Conservation (phyloP, 306 rosid genomes). For the Lablab purpureus region DNA sequence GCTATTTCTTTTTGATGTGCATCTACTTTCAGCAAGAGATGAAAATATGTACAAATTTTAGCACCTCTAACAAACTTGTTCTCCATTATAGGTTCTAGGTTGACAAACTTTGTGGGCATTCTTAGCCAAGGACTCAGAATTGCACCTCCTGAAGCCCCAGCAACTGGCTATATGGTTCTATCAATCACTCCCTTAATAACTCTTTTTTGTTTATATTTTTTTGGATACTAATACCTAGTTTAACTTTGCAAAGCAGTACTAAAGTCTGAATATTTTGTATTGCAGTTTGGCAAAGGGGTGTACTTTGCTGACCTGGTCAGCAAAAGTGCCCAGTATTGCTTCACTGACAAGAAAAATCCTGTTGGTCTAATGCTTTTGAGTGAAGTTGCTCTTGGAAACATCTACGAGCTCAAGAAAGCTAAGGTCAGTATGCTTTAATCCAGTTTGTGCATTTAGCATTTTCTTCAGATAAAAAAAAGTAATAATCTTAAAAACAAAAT, state of each 20-base stretch:
- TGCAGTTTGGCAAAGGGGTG: slow-evolving; percentile 96
- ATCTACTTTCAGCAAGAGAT: slow-evolving; percentile 16
- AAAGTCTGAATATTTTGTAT: slow-evolving; percentile 44
- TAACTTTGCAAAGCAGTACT: slow-evolving; percentile 23
- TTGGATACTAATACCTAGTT: background rate
- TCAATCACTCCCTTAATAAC: slow-evolving; percentile 21
- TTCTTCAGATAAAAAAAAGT: background rate
- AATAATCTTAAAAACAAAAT: background rate
- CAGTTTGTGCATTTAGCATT: slow-evolving; percentile 32
- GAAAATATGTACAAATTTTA: slow-evolving; percentile 21
- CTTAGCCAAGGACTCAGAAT: slow-evolving; percentile 97
- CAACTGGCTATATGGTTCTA: slow-evolving; percentile 95
- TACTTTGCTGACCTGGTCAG: slow-evolving; percentile 96
- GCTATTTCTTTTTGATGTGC: slow-evolving; percentile 36
- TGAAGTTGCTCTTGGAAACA: slow-evolving; percentile 92
- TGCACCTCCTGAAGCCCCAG: slow-evolving; percentile 99
- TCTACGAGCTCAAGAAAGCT: slow-evolving; percentile 87
- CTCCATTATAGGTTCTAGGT: slow-evolving; percentile 74
- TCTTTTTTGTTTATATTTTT: slow-evolving; percentile 16
- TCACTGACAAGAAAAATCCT: slow-evolving; percentile 86
- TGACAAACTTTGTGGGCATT: slow-evolving; percentile 94
- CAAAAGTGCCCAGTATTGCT: slow-evolving; percentile 99
- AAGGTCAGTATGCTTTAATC: slow-evolving; percentile 58
- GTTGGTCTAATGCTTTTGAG: slow-evolving; percentile 91
- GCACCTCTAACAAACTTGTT: slow-evolving; percentile 28